Evolutionary conservation across 2,329 filamentous ascomycete species (phyloP), one percentile per base, ranked within the genome.

Genomic region (Fusarium albidum): DNA sequence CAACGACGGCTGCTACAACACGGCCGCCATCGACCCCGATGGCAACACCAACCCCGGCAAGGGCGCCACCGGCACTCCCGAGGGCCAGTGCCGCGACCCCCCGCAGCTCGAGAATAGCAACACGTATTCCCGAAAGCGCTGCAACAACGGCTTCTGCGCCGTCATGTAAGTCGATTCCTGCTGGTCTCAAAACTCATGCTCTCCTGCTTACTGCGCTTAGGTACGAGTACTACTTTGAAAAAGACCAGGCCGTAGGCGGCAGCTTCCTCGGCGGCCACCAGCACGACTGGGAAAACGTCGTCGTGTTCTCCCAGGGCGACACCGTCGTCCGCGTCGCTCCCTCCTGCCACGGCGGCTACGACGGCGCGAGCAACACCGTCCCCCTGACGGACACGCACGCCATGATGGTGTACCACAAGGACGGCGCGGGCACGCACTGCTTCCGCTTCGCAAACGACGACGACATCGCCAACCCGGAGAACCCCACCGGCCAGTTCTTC

Each of bases 1-100:
- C 58, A 65, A 57, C 1, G 73, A 77, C 37, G 69, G 74, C 9
- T 77, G 75, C 61, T 78, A 79, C 64, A 77, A 79, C 57, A 77
- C 77, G 2, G 75, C 79, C n/a, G 78, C 77, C 33, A 74, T 80
- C 31, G 69, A 70, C 52, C 65, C 64, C 1, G 49, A 67, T 9
- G 76, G 77, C 21, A 68, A 68, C 28, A 66, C 58, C 15, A 70
- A 70, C 45, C 61, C 60, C 0, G 68, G 68, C 3, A 60, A 64
- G 1, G 63, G 17, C 17, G 60, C 68, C 5, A 70, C 67, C 5
- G 65, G 65, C 17, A 69, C 64, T 5, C 68, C 67, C 7, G 38
- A 69, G 49, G 68, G 62, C 21, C 58, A 68, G 11, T 73, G 70
- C 33, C 70, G 70, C 18, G 65, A 70, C n/a, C 50, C 59, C 9